Base-by-base conservation (phyloP, 2,329 filamentous ascomycete species). In the Fusarium compactum region DNA sequence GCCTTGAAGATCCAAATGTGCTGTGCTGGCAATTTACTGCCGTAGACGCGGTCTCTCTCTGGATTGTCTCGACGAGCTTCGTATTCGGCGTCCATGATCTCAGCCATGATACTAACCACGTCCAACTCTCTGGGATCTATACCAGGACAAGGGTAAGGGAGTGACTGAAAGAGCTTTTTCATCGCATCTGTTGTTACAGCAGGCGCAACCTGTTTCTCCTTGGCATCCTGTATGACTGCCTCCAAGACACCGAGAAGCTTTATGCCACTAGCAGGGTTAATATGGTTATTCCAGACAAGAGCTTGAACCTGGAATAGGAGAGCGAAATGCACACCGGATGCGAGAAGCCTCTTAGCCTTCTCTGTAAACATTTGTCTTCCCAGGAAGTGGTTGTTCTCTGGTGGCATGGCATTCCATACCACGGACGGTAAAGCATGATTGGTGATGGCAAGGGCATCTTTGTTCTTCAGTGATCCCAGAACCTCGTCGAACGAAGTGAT, bases 271-370 rank as follows among this genome's bases (percentile, higher is more conserved):
- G 74, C 71, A 0, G 91, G 91, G 15, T 87, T 81, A 2, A 94
- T 81, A 58, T 86, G 88, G 24, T 87, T 88, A 69, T 92, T 91
- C 72, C 85, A 83, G 1, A 89, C 87, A 8, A 95, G 79, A 18
- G 84, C 85, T 53, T 91, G 85, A 8, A 92, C 80, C 70, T 92
- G 90, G 72, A 89, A 92, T 8, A 87, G 81, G 2, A 90, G 74
- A 0, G 79, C 76, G 67, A 89, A 92, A 3, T 8, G 86, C 80
- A 60, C 38, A 6, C 55, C 54, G 0, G 54, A 29, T 3, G 34
- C 20, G 4, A 88, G 71, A 3, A 67, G 55, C 5, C 32, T 54
- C 47, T 70, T 61, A 27, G 63, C 38, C 46, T 25, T 77, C 58
- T 47, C 66, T 3, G 58, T 40, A 9, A 77, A 76, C 3, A 71